Conservation (phyloP, 768 basidiomycete genomes). For the Crucibulum laeve region DNA sequence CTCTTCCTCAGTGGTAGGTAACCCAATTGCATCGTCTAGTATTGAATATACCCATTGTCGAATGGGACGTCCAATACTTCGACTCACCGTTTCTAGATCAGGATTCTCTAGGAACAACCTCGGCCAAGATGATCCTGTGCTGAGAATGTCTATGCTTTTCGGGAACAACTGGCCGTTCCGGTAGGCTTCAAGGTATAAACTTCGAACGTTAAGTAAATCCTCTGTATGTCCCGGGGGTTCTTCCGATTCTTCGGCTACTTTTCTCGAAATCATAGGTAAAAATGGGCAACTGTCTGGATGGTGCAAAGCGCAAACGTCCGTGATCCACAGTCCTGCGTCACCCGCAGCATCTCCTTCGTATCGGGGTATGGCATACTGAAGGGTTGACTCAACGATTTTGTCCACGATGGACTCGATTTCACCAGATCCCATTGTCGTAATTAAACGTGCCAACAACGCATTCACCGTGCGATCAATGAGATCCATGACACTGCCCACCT, state of each 20-base stretch:
- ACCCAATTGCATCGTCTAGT: conserved; percentile 62
- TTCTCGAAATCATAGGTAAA: conserved; percentile 45
- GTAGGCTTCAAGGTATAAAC: conserved; percentile 59
- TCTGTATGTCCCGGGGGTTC: conserved; percentile 18
- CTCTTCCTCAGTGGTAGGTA: conserved; percentile 32
- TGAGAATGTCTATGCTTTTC: conserved; percentile 54
- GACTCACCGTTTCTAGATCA: conserved; percentile 62
- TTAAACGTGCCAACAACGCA: conserved; percentile 46
- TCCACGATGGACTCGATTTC: conserved; percentile 66
- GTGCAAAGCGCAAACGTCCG: conserved; percentile 61
- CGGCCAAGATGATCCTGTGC: conserved; percentile 66
- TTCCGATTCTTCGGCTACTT: conserved; percentile 27
- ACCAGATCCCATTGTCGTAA: conserved; percentile 47
- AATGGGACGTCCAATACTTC: conserved; percentile 59
- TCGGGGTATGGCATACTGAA: conserved; percentile 75
- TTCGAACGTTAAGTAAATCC: conserved; percentile 34
- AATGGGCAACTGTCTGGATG: conserved; percentile 51
- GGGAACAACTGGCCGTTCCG: conserved; percentile 54
- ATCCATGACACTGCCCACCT: conserved; percentile 69
- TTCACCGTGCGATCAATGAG: conserved; percentile 69
- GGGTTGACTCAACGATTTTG: conserved; percentile 64
- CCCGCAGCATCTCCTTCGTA: conserved; percentile 37
- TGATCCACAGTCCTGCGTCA: conserved; percentile 44
- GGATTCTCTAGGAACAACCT: conserved; percentile 75
- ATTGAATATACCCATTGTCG: conserved; percentile 66